Evolutionary conservation across 2,329 filamentous ascomycete genomes (phyloP), one percentile per base, ranked within the genome.

Genomic region (Gremmenia infestans): DNA sequence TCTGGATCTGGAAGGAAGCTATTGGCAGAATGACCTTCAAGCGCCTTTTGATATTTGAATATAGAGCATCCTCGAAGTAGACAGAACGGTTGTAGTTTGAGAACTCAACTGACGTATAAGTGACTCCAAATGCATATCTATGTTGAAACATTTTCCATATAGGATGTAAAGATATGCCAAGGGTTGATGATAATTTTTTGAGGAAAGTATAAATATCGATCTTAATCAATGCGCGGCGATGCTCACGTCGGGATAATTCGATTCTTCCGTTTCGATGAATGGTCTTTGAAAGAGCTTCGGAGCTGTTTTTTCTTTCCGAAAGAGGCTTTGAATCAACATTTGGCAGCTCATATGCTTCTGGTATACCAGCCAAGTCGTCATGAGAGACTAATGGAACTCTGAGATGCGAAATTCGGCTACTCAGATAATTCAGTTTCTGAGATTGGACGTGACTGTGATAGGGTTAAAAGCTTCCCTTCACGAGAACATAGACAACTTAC

Each of bases 1-100:
- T 40, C 42, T 54, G 56, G 15, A 59, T 50, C 23, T 59, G 53
- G 48, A 53, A 53, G 2, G 56, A 55, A 15, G 47, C 5, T 12
- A 59, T 28, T 19, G 53, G 50, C 32, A 49, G 35, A n/a, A 56
- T 28, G 17, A 59, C 5, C 25, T 53, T 51, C 3, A 55, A 19
- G n/a, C 53, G 37, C 37, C 53, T 48, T 6, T 54, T 53, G 22
- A 56, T 37, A n/a, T 55, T 51, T 22, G 15, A 15, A 17, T 50
- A 50, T 17, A 43, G 28, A 14, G 8, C 19, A n/a, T 55, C 28
- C 23, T 51, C 42, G 8, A 15, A 7, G 11, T n/a, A 12, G 14
- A 48, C 19, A 19, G 48, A 22, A 15, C n/a, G 19, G 2, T 51
- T 19, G 15, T 28, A 17, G 17, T 28, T 52, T 37, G 22, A 9